These are phyloP conservation scores for Ustilaginoidea virens DNA, from an alignment of 2,329 filamentous ascomycete species.

Conservation along the genomic window DNA sequence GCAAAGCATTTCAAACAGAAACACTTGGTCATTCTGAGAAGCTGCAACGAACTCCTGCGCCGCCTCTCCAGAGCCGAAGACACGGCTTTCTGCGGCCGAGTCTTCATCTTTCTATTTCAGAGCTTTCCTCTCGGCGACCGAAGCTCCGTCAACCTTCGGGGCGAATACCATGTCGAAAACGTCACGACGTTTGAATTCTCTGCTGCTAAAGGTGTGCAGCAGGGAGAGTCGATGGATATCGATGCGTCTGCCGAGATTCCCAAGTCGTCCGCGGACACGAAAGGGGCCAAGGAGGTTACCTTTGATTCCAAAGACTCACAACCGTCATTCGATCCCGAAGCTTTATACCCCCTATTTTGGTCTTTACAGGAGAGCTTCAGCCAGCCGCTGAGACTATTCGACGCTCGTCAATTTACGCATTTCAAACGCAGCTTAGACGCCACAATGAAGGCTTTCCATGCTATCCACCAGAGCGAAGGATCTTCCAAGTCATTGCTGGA, in stretches of 20 bases:
- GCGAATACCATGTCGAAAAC: conserved; percentile 94
- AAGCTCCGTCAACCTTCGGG: conserved; percentile 89
- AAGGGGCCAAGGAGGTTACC: conserved; percentile 24
- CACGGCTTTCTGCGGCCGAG: conserved; percentile 89
- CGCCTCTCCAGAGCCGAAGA: conserved; percentile 91
- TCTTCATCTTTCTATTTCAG: conserved; percentile 98
- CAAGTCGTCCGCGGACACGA: conserved; percentile 9
- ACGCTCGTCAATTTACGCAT: conserved; percentile 52
- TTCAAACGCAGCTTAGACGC: conserved; percentile 68
- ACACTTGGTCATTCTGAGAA: conserved; percentile 75
- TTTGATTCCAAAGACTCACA: conserved; percentile 28
- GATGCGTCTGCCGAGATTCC: conserved; percentile 31
- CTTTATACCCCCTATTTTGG: conserved; percentile 88
- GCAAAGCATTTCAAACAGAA: conserved; percentile 70
- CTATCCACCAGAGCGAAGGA: conserved; percentile 32
- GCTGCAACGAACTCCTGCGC: conserved; percentile 89
- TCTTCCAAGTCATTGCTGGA: conserved; percentile 39
- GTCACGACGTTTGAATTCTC: conserved; percentile 60
- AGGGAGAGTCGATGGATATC: conserved; percentile 41
- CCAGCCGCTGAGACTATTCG: conserved; percentile 72
- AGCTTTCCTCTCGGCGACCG: conserved; percentile 93
- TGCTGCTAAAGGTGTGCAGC: conserved; percentile 13
- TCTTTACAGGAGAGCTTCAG: conserved; percentile 84
- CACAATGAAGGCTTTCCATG: conserved; percentile 39
- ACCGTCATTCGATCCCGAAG: conserved; percentile 48